These are phyloP conservation scores for Triticum turgidum DNA, from an alignment of 176 grass and related monocot genomes.

Conservation along the genomic window DNA sequence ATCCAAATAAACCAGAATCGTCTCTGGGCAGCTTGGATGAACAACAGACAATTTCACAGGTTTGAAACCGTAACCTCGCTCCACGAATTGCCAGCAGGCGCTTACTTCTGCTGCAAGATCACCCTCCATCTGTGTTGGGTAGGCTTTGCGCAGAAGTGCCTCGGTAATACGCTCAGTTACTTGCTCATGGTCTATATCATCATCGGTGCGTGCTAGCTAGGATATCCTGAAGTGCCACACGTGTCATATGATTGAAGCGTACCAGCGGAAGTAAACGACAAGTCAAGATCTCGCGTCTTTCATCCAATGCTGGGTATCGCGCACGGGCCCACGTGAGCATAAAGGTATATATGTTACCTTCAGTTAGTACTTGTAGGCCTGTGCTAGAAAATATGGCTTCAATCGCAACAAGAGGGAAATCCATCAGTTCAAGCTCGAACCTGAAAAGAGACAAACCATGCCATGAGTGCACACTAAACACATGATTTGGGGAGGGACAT, in stretches of 20 bases:
- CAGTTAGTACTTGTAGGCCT: constrained; percentile 74
- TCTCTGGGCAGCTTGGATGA: too few species aligned
- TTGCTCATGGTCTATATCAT: constrained; percentile 55
- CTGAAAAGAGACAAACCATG: background rate
- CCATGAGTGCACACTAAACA: background rate
- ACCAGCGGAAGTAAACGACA: constrained; percentile 54
- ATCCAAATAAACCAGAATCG: too few species aligned
- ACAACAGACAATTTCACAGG: too few species aligned
- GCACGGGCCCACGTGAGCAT: constrained; percentile 62
- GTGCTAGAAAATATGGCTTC: constrained; percentile 53
- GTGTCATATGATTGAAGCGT: constrained; percentile 70
- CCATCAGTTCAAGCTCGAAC: background rate
- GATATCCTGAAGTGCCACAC: constrained; percentile 63
- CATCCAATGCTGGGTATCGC: constrained; percentile 55
- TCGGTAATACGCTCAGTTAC: too few species aligned
- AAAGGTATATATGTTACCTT: constrained; percentile 75
- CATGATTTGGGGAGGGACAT: background rate
- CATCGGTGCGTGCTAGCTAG: constrained; percentile 32
- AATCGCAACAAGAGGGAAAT: background rate
- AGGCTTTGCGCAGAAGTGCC: too few species aligned
- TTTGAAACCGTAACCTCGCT: too few species aligned
- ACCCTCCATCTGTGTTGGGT: too few species aligned
- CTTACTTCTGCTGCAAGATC: too few species aligned
- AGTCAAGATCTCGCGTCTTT: constrained; percentile 61
- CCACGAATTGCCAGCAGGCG: background rate